Conservation (phyloP, 129 eudicot genomes). For the Scalesia atractyloides region DNA sequence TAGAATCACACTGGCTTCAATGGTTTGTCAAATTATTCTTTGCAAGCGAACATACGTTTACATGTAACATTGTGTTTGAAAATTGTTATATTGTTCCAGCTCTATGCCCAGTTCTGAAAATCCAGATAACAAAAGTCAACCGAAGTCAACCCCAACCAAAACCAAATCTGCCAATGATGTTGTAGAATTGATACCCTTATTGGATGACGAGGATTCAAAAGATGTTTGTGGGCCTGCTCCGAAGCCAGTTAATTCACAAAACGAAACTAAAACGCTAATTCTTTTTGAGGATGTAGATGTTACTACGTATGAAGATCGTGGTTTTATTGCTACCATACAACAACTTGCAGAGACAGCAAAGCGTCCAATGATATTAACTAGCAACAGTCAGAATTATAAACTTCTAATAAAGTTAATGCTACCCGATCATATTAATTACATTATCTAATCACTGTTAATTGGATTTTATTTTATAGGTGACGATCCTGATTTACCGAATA, state of each 20-base stretch:
- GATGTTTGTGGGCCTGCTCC: conserved; percentile 19
- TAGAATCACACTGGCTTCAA: conserved; percentile 88
- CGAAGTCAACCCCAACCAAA: conserved; percentile 43
- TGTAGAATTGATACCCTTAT: conserved; percentile 50
- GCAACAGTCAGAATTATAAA: conserved; percentile 72
- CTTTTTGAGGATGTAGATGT: conserved; percentile 98
- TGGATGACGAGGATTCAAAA: conserved; percentile 53
- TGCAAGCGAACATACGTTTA: conserved; percentile 7
- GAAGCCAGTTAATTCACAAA: conserved; percentile 32
- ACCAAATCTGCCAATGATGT: conserved; percentile 42
- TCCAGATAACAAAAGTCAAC: conserved; percentile 39
- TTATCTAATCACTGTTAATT: not conserved
- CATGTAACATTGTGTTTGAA: conserved; percentile 28
- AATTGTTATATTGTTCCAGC: conserved; percentile 48
- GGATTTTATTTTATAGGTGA: conserved; percentile 42
- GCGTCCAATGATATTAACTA: conserved; percentile 94
- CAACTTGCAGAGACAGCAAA: conserved; percentile 94
- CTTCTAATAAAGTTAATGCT: conserved; percentile 19
- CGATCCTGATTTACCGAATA: conserved; percentile 76
- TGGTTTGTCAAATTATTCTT: conserved; percentile 46
- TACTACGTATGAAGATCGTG: conserved; percentile 77
- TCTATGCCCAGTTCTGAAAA: conserved; percentile 44
- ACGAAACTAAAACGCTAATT: conserved; percentile 70
- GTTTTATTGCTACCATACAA: conserved; percentile 78
- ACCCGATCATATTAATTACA: conserved; percentile 1